Evolutionary conservation across 2,329 filamentous ascomycete genomes (phyloP), one percentile per base, ranked within the genome.

Genomic region (Lecanicillium sp.): DNA sequence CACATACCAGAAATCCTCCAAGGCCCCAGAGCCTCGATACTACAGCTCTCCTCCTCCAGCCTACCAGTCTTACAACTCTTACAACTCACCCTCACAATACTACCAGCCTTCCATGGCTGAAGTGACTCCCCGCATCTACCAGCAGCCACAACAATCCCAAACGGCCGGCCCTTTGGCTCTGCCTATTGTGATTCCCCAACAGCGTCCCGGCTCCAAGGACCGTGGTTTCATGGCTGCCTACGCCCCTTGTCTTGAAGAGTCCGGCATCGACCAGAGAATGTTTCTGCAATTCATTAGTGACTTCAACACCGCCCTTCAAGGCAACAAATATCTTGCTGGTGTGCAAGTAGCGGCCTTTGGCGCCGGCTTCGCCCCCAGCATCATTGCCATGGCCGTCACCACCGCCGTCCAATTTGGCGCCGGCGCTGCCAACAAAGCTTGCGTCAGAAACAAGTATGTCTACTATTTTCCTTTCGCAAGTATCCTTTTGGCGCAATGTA

Each of bases 171-270:
- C 41, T 17, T 33, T 43, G 12, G 36, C 37, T n/a, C 34, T 43
- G 10, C 37, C 41, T 19, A 37, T 43, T 10, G 37, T 43, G 15
- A 43, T 43, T 18, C 41, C 41, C 14, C 41, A 43, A 30, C 41
- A 43, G 34, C 41, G 41, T 14, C 41, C 41, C 29, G 41, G 41
- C 17, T 33, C 41, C 20, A 29, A 38, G 3, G 41, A 43, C 29
- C 41, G 41, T 30, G 41, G 41, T 22, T 43, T 43, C 19, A 43
- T 43, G 41, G 41, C 37, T 18, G 41, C 41, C 27, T 43, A 43
- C 14, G 41, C 41, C 5, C 41, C 41, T 9, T 37, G 28, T 28
- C 41, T 43, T 2, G 41, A 37, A 18, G 20, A 33, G 12, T 33
- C 34, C 11, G 41, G 41, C 34, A 40, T 43, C 19, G 41, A 43